Evolutionary conservation across 140 eudicot species (phyloP), one percentile per base, ranked within the genome.

Genomic region (Senecio squalidus): DNA sequence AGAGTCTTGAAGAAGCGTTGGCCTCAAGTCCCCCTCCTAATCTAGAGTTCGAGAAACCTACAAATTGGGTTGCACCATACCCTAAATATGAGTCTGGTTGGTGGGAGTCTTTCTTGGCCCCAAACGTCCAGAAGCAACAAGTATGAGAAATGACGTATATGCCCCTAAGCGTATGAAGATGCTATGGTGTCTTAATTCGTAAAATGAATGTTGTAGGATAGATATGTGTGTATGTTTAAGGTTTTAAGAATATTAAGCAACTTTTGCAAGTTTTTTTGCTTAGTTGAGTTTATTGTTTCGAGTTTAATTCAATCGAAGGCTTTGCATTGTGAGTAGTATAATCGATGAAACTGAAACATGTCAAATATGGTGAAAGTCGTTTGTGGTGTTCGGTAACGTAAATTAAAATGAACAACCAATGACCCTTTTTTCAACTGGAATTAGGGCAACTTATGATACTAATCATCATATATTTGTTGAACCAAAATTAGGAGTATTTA

Each of bases 21-120:
- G 90, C 82, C 47, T 87, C 66, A 16, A 75, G 61, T 68, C 93
- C 95, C 4, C 77, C 95, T 6, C 77, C 36, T 11, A 45, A 79
- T 23, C 8, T 92, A 55, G 77, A 84, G 80, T 92, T 92, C 22
- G 99, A 87, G 73, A 82, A 92, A 80, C 93, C 96, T 14, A 78
- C 82, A 4, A 92, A 82, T 28, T 92, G 99, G 99, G 81, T 80
- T 28, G 99, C 96, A 11, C 96, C 95, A 22, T 92, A 87, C 64
- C 82, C 86, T 3, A 92, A 92, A 64, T 92, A 92, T 20, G 93
- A 87, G 60, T 79, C 6, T 17, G 96, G 95, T n/a, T 92, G 98
- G 98, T 92, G 98, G 98, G 95, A 79, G 53, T 21, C 77, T 9
- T 92, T 87, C 69, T 78, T 87, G 77, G 84, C 73, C 11, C 76